Conservation (phyloP, 202 grass and related monocot genomes). For the Elaeis oleifera region DNA sequence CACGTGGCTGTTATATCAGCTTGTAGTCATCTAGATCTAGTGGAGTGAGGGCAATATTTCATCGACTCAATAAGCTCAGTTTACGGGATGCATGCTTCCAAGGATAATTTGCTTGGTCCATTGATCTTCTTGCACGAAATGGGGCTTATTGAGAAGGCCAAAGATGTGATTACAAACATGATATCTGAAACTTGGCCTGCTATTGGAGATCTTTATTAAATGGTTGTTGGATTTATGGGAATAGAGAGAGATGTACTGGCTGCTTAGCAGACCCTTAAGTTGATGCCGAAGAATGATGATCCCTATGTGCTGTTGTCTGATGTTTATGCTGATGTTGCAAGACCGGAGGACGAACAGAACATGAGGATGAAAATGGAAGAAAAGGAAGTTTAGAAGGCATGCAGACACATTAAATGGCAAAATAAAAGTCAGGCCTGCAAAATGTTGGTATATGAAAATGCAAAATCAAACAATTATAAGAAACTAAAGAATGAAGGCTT, state of each 20-base stretch:
- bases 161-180: conserved; percentile 34
- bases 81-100: conserved; percentile 26
- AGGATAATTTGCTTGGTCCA: conserved; percentile 31
- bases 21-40: conserved; percentile 44
- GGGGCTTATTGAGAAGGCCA: conserved; percentile 38
- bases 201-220: conserved; percentile 53
- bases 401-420: conserved; percentile 32
- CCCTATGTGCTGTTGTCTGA: conserved; percentile 39
- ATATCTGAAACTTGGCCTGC: conserved; percentile 35
- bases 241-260: conserved; percentile 35
- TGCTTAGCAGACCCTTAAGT: conserved; percentile 28
- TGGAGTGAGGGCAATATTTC: conserved; percentile 32
- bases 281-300: conserved; percentile 23
- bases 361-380: conserved; percentile 30
- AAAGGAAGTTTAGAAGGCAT: conserved; percentile 30
- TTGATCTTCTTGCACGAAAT: conserved; percentile 52
- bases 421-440: background rate
- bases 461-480: background rate
- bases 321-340: conserved; percentile 39
- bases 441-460: background rate
- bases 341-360: conserved; percentile 31
- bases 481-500: too few species aligned
- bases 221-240: conserved; percentile 43
- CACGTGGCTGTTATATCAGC: conserved; percentile 42
- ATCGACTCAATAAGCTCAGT: conserved; percentile 32